Percentiles rank a stretch among this genome's conserved stretches.
Evolutionary conservation across 2,329 filamentous ascomycete genomes (phyloP).

Genomic region (Talaromyces rugulosus): DNA sequence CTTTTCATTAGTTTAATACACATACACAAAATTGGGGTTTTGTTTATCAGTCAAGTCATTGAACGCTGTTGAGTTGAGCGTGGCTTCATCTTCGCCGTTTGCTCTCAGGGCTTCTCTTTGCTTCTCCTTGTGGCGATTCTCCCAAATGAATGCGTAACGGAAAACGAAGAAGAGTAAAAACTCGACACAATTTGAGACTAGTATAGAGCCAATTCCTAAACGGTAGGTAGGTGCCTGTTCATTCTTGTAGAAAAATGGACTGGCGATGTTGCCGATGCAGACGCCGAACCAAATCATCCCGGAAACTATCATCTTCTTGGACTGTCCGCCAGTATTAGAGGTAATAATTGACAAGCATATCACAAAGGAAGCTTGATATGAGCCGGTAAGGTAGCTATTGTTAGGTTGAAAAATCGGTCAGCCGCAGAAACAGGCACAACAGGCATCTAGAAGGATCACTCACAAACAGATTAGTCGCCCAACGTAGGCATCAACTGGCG

Average conservation of each 20-base stretch:
- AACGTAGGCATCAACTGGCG: constrained; percentile 14
- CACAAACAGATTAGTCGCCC: constrained; percentile 20
- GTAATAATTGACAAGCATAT: constrained; percentile 28
- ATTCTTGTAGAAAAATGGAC: constrained; percentile 25
- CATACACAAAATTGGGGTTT: constrained; percentile 35
- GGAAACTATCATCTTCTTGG: constrained; percentile 28
- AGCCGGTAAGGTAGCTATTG: constrained; percentile 22
- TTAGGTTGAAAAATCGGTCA: constrained; percentile 1
- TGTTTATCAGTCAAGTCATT: constrained; percentile 47
- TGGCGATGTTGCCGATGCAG: constrained; percentile 23
- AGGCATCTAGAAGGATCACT: not conserved
- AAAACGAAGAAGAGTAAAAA: constrained; percentile 15
- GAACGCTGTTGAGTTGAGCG: constrained; percentile 41
- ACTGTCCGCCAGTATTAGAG: constrained; percentile 26
- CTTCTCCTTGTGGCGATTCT: constrained; percentile 15
- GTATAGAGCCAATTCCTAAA: constrained; percentile 22
- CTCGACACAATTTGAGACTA: constrained; percentile 20
- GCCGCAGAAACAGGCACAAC: not conserved
- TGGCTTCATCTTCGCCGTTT: constrained; percentile 10
- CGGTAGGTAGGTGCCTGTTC: constrained; percentile 23
- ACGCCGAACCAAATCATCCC: constrained; percentile 25
- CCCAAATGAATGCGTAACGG: constrained; percentile 15
- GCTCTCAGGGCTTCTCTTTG: constrained; percentile 1
- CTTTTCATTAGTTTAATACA: constrained; percentile 15
- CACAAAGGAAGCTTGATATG: constrained; percentile 27